phyloP scores from a whole-genome alignment of 805 yeast genomes.

The Ogataea pilisensis region DNA sequence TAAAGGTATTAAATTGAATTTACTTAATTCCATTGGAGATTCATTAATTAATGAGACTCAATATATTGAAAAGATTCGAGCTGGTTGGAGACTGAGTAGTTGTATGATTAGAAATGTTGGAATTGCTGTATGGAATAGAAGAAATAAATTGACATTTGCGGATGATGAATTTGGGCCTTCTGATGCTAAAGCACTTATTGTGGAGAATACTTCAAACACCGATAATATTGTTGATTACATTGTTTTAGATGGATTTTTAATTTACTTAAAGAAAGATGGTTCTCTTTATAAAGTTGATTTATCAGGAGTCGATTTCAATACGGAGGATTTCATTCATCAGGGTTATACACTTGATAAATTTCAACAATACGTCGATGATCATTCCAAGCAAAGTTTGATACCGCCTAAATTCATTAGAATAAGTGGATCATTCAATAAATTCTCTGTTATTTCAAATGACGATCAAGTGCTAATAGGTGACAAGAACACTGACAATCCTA shows the following conservation, averaged over 20 bases:
- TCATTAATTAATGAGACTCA: constrained; percentile 11
- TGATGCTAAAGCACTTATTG: constrained; percentile 36
- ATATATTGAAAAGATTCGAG: constrained; percentile 42
- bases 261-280: constrained; percentile 47
- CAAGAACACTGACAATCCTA: constrained; percentile 30
- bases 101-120: constrained; percentile 48
- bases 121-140: constrained; percentile 51
- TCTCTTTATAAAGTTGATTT: constrained; percentile 34
- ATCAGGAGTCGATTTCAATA: constrained; percentile 15
- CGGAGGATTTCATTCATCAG: constrained; percentile 7
- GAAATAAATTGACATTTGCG: constrained; percentile 22
- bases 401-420: constrained; percentile 42
- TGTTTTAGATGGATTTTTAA: constrained; percentile 48
- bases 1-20: constrained; percentile 42
- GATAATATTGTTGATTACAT: constrained; percentile 47
- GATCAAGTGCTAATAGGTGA: constrained; percentile 43
- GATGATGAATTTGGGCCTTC: constrained; percentile 28
- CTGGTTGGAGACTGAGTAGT: constrained; percentile 66
- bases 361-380: constrained; percentile 33
- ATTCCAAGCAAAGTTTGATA: constrained; percentile 11
- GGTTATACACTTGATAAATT: constrained; percentile 19
- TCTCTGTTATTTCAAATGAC: constrained; percentile 53
- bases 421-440: constrained; percentile 49
- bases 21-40: constrained; percentile 27
- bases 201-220: constrained; percentile 32